Evolutionary conservation across 2,329 filamentous ascomycete species (phyloP).

Genomic region (Trichoderma breve): DNA sequence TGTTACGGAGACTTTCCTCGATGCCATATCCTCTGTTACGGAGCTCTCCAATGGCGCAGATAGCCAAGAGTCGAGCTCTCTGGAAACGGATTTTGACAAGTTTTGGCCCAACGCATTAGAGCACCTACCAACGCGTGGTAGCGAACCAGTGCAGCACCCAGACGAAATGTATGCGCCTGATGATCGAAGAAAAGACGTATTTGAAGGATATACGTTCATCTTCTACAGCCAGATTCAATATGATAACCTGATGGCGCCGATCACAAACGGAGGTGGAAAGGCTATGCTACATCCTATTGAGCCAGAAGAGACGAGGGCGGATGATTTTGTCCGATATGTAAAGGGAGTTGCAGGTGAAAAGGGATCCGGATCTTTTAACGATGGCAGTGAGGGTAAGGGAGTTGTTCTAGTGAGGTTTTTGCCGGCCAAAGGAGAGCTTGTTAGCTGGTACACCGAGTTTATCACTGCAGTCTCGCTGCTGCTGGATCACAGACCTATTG

Average conservation of each 20-base stretch:
- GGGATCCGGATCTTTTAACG: conserved; percentile 61
- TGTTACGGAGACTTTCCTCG: conserved; percentile 70
- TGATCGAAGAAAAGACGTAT: conserved; percentile 63
- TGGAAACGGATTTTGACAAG: conserved; percentile 77
- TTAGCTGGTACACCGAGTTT: conserved; percentile 68
- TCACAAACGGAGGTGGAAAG: conserved; percentile 81
- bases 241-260: conserved; percentile 68
- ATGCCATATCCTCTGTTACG: conserved; percentile 65
- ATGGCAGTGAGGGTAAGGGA: conserved; percentile 63
- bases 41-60: conserved; percentile 47
- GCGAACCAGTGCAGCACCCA: conserved; percentile 69
- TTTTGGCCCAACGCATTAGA: conserved; percentile 74
- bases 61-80: conserved; percentile 47
- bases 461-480: conserved; percentile 66
- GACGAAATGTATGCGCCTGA: conserved; percentile 72
- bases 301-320: conserved; percentile 61
- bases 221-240: conserved; percentile 78
- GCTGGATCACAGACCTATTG: conserved; percentile 77
- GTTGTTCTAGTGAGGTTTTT: conserved; percentile 76
- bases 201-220: conserved; percentile 84
- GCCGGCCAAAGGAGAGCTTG: conserved; percentile 52
- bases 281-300: conserved; percentile 64
- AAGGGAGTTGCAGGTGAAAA: conserved; percentile 73
- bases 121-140: conserved; percentile 70
- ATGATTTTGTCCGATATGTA: conserved; percentile 77